Evolutionary conservation across 2,329 filamentous ascomycete species (phyloP), one percentile per base, ranked within the genome.

Genomic region (Herpotrichia juniperi): DNA sequence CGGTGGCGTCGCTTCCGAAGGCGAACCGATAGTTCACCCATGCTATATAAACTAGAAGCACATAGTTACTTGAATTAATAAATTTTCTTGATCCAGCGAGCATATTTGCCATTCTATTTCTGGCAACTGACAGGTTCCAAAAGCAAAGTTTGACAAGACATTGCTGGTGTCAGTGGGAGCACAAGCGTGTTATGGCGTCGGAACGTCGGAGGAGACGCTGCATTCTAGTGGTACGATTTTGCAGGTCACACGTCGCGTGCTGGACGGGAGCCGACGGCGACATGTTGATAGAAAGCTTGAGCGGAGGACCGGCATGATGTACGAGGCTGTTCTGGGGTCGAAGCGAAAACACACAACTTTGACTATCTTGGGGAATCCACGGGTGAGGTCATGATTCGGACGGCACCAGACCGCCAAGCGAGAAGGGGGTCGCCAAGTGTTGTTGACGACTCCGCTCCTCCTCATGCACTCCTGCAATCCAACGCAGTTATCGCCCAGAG

Each of bases 161-260:
- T 28, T 28, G 26, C 12, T 28, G 26, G 26, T 28, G 26, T 28
- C 26, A 12, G 7, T 28, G 26, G 21, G 21, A 40, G 19, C 21
- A 25, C 19, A 25, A 24, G 24, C 28, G 42, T 30, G 42, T n/a
- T 17, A 16, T 26, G 39, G 39, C 21, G 39, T 42, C 39, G 39
- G 19, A 42, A 7, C 25, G 42, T 44, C 37, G 37, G 37, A 40
- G n/a, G 37, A 12, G n/a, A n/a, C 6, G 3, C 10, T 24, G 8
- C 6, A 3, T 24, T 19, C 16, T 3, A 40, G 37, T 40, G 37
- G 37, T 40, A 40, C 19, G 19, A 24, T 25, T 5, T 3, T n/a
- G 19, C 5, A 17, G 26, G 37, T 21, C 22, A 53, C 42, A 46
- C 50, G 43, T 45, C 34, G 40, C 48, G 48, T 51, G 51, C 32